Evolutionary conservation across 495 filamentous ascomycete genomes (phyloP).

Genomic region (Penicillium bovifimosum): DNA sequence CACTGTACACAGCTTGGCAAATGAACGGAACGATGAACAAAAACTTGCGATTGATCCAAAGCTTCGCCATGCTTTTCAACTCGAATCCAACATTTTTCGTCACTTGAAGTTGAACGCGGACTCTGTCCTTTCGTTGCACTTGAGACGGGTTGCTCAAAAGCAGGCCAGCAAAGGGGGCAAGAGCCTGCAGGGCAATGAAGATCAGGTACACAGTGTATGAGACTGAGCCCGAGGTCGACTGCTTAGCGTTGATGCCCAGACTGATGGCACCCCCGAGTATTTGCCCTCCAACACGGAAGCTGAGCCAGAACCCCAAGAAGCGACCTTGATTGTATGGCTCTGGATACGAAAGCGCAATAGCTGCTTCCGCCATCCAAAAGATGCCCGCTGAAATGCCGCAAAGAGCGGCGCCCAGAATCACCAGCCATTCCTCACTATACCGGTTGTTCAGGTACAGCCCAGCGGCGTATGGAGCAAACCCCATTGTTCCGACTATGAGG

Average conservation of each 20-base stretch:
- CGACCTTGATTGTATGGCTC: slow-evolving; percentile 57
- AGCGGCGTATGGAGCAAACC: slow-evolving; percentile 60
- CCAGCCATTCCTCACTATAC: slow-evolving; percentile 57
- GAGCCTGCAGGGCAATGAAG: slow-evolving; percentile 57
- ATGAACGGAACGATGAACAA: slow-evolving; percentile 56
- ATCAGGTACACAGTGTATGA: slow-evolving; percentile 55
- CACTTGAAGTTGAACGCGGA: slow-evolving; percentile 46
- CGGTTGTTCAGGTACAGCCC: slow-evolving; percentile 64
- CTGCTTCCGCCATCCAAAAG: slow-evolving; percentile 64
- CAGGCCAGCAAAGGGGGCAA: slow-evolving; percentile 50
- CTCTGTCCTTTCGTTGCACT: slow-evolving; percentile 54
- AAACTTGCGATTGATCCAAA: slow-evolving; percentile 50
- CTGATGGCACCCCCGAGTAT: slow-evolving; percentile 61
- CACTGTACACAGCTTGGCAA: slow-evolving; percentile 54
- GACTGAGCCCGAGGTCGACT: slow-evolving; percentile 50
- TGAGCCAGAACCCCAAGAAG: slow-evolving; percentile 58
- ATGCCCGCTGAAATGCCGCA: slow-evolving; percentile 61
- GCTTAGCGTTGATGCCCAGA: slow-evolving; percentile 53
- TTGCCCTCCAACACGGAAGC: slow-evolving; percentile 55
- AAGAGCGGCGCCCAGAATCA: slow-evolving; percentile 56
- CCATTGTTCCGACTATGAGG: slow-evolving; percentile 59
- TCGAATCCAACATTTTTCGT: slow-evolving; percentile 43
- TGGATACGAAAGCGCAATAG: slow-evolving; percentile 60
- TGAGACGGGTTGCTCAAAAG: slow-evolving; percentile 47
- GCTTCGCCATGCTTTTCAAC: slow-evolving; percentile 43